These are phyloP conservation scores for Colletotrichum spaethianum DNA, from an alignment of 2,329 filamentous ascomycete genomes.

Conservation along the genomic window DNA sequence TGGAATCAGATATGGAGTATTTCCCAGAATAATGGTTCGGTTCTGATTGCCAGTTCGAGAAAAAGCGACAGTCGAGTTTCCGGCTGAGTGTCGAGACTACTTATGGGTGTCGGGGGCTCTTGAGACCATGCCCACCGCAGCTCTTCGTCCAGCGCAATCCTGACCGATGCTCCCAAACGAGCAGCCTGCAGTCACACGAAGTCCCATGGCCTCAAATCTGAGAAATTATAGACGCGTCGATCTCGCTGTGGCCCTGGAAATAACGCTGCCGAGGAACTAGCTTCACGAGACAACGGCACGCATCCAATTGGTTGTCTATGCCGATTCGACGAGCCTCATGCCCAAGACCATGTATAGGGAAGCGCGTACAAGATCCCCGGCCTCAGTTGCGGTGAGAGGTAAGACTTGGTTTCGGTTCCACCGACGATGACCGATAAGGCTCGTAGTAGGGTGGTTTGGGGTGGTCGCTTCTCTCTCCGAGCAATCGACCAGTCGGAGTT, in stretches of 20 bases:
- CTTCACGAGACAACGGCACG: constrained; percentile 1
- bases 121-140: background rate
- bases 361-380: background rate
- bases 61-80: background rate
- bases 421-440: background rate
- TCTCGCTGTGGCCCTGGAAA: background rate
- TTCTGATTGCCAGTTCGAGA: background rate
- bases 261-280: background rate
- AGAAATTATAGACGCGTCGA: background rate
- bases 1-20: too few species aligned
- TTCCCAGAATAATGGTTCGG: too few species aligned
- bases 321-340: background rate
- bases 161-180: background rate
- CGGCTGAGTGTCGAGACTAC: background rate
- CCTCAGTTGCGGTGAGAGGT: background rate
- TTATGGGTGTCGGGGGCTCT: background rate
- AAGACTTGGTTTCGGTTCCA: background rate
- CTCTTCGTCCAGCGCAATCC: background rate
- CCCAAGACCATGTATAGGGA: constrained; percentile 1
- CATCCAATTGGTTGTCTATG: constrained; percentile 12
- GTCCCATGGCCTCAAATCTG: background rate
- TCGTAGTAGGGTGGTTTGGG: background rate
- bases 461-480: background rate
- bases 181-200: background rate
- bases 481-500: background rate